phyloP scores from a whole-genome alignment of 441 rosid species.

The Brassica hybrid region DNA sequence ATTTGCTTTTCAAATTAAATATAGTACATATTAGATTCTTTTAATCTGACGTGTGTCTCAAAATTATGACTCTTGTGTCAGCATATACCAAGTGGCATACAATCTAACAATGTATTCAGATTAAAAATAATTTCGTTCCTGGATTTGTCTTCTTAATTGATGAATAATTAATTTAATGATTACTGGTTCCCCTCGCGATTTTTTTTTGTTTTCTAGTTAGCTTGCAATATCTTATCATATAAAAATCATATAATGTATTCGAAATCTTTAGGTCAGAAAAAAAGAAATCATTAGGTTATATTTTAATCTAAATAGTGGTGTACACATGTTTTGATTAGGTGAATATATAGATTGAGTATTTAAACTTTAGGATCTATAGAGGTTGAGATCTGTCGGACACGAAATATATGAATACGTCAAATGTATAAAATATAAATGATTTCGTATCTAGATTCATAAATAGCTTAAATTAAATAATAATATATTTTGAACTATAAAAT shows the following conservation, averaged over 20 bases:
- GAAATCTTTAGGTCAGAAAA: too few relatives aligned
- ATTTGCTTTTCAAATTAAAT: too few relatives aligned
- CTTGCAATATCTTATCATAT: not conserved
- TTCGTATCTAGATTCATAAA: not conserved
- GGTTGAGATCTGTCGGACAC: not conserved
- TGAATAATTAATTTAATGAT: not conserved
- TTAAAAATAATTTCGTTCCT: not conserved
- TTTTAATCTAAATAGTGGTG: not conserved
- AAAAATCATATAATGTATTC: not conserved
- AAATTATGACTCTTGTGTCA: not conserved
- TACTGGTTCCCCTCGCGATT: not conserved
- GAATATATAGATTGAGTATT: not conserved
- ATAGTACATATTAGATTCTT: not conserved
- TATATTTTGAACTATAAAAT: too few relatives aligned
- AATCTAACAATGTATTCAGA: not conserved
- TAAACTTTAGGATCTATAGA: not conserved
- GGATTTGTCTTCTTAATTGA: not conserved
- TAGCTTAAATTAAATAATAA: too few relatives aligned
- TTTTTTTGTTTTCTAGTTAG: not conserved
- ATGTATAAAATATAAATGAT: not conserved
- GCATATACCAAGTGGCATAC: not conserved
- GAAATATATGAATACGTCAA: not conserved
- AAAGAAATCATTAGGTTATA: too few relatives aligned
- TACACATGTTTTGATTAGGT: not conserved
- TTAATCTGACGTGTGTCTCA: not conserved